Base-by-base conservation (phyloP, 352 stramenopile species). In the Globisporangium emineosum region DNA sequence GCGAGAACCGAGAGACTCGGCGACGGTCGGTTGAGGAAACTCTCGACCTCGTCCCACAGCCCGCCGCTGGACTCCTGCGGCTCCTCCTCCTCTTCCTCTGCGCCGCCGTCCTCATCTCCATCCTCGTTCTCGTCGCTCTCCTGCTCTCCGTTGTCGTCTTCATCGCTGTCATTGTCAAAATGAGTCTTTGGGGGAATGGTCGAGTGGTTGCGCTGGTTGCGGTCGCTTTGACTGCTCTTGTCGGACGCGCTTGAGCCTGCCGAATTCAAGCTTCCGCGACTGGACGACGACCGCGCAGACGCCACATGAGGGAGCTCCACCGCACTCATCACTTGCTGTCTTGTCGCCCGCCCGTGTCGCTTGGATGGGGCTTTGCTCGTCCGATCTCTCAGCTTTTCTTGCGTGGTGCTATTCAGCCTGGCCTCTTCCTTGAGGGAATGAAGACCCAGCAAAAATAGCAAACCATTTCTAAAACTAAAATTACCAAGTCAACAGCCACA, bases 11-110 rank as follows among this genome's bases (percentile, higher is more conserved):
- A 75, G 1, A 90, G 69, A 59, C 71, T 89, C 3, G 84, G 84
- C 17, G 81, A 85, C 10, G 82, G 84, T 32, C 83, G 82, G 67
- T 78, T 93, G 33, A 91, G 70, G 56, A 93, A 93, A 30, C 67
- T 76, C 67, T 93, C 82, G 51, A 93, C 81, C 59, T 93, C 77
- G 8, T 86, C 76, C 79, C 84, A 93, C 3, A 93, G 62, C 15
- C 71, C 78, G 9, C 65, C 65, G 17, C 63, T 84, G 13, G 64
- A 61, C 45, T 88, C 78, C 57, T 88, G 77, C 9, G 77, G 75
- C 35, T 88, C 58, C 13, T 70, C 42, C 1, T 29, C 13, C 4
- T 51, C 52, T 27, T 76, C 49, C 12, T 69, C 61, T 13, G 64
- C 42, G 23, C 54, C 45, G n/a, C 67, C 61, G 1, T 72, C 57